Conservation (phyloP, 1,139 yeast genomes). For the Debaryomyces singareniensis region DNA sequence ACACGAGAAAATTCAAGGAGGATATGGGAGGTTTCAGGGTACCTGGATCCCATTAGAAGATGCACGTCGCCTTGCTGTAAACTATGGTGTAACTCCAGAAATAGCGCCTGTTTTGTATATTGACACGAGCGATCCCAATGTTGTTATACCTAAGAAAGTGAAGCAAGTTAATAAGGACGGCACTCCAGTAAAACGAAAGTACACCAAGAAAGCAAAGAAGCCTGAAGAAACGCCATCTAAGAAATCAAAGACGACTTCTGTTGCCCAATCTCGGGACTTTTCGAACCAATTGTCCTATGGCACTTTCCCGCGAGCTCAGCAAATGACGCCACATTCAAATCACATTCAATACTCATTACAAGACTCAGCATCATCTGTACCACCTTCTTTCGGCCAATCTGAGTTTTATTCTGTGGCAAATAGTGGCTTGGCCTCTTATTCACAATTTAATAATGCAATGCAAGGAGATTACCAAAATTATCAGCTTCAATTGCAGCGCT, state of each 20-base stretch:
- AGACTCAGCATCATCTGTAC: slow-evolving; percentile 12
- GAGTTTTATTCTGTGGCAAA: slow-evolving; percentile 17
- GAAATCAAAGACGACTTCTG: slow-evolving; percentile 21
- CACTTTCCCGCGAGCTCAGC: slow-evolving; percentile 11
- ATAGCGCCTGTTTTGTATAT: slow-evolving; percentile 50
- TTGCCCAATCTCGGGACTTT: slow-evolving; percentile 6
- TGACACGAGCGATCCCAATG: slow-evolving; percentile 41
- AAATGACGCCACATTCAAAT: slow-evolving; percentile 12
- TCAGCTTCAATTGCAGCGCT: slow-evolving; percentile 21
- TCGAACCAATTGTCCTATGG: slow-evolving; percentile 2
- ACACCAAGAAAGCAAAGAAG: slow-evolving; percentile 31
- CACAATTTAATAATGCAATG: slow-evolving; percentile 13
- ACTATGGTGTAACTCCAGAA: slow-evolving; percentile 48
- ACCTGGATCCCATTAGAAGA: slow-evolving; percentile 87
- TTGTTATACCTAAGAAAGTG: slow-evolving; percentile 41
- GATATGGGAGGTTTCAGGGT: slow-evolving; percentile 95
- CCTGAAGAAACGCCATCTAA: slow-evolving; percentile 33
- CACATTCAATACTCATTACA: slow-evolving; percentile 12
- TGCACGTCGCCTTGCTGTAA: slow-evolving; percentile 48
- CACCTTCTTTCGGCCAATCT: slow-evolving; percentile 16
- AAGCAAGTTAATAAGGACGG: slow-evolving; percentile 39
- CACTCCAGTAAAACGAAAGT: slow-evolving; percentile 40
- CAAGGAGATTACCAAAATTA: slow-evolving; percentile 24
- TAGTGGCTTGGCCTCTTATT: slow-evolving; percentile 10
- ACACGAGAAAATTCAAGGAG: slow-evolving; percentile 95